These are phyloP conservation scores for Dictyophora rubrovolvata DNA, from an alignment of 768 basidiomycete species.

Conservation along the genomic window DNA sequence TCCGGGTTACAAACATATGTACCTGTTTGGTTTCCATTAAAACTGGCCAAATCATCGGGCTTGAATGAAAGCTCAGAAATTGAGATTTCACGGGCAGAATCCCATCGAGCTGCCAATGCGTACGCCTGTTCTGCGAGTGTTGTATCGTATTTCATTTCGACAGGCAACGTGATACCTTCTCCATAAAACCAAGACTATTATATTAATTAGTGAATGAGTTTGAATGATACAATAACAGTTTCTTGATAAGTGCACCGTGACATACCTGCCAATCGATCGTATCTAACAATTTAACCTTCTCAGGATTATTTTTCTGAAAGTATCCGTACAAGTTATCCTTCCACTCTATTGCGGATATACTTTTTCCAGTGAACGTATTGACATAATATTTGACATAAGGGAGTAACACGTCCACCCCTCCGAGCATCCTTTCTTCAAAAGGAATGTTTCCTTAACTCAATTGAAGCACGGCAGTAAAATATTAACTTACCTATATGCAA, in stretches of 20 bases:
- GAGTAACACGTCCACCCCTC: slow-evolving; percentile 75
- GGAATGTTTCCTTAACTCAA: neutral
- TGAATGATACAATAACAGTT: too few species aligned
- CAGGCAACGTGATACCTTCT: slow-evolving; percentile 64
- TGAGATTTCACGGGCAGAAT: slow-evolving; percentile 40
- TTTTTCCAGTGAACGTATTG: slow-evolving; percentile 67
- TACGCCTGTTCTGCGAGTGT: slow-evolving; percentile 62
- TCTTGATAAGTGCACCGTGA: too few species aligned
- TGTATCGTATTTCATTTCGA: slow-evolving; percentile 63
- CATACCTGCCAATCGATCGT: slow-evolving; percentile 71
- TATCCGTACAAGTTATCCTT: slow-evolving; percentile 67
- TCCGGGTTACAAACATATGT: slow-evolving; percentile 13
- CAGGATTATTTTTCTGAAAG: slow-evolving; percentile 46
- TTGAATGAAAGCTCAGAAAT: slow-evolving; percentile 43
- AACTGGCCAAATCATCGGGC: slow-evolving; percentile 45
- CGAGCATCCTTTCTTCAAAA: slow-evolving; percentile 51
- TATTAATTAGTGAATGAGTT: too few species aligned
- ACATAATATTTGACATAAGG: slow-evolving; percentile 82
- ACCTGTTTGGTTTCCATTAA: slow-evolving; percentile 75
- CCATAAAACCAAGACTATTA: slow-evolving; percentile 82
- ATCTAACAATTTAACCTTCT: slow-evolving; percentile 57
- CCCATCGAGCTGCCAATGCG: slow-evolving; percentile 65
- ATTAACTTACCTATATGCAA: slow-evolving; percentile 58
- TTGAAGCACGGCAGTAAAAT: neutral
- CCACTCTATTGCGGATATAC: slow-evolving; percentile 80